phyloP scores from a whole-genome alignment of 2,329 filamentous ascomycete species.

The Camillea tinctor region DNA sequence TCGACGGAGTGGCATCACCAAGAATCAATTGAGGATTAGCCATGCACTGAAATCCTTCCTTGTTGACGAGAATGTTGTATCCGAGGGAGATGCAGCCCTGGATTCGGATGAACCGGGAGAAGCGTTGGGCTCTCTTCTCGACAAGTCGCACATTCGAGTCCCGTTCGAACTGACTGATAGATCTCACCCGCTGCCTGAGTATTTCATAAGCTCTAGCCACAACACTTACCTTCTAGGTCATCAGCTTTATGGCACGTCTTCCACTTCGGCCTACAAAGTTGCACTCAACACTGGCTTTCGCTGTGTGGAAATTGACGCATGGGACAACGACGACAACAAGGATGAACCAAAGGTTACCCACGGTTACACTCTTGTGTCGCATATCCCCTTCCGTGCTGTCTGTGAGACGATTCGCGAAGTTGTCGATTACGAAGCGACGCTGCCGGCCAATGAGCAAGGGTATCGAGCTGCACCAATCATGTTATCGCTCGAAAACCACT shows the following conservation, averaged over 20 bases:
- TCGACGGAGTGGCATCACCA: constrained; percentile 46
- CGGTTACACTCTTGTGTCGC: constrained; percentile 65
- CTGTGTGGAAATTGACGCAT: constrained; percentile 73
- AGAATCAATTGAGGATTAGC: constrained; percentile 58
- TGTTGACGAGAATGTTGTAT: constrained; percentile 50
- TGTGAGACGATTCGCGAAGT: constrained; percentile 65
- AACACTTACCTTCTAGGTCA: constrained; percentile 72
- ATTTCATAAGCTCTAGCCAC: constrained; percentile 71
- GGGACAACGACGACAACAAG: constrained; percentile 60
- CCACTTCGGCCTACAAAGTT: constrained; percentile 61
- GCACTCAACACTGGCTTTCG: constrained; percentile 62
- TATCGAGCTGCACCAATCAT: constrained; percentile 56
- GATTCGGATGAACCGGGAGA: constrained; percentile 43
- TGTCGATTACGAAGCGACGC: constrained; percentile 55
- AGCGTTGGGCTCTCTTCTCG: constrained; percentile 51
- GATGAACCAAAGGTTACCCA: constrained; percentile 70
- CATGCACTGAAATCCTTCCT: constrained; percentile 56
- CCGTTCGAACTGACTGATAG: constrained; percentile 55
- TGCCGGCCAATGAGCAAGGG: constrained; percentile 38
- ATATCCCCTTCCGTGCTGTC: constrained; percentile 63
- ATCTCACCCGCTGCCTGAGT: constrained; percentile 62
- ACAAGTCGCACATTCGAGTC: constrained; percentile 56
- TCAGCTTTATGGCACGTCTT: constrained; percentile 64
- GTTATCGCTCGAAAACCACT: constrained; percentile 68
- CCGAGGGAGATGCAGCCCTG: constrained; percentile 45